Base-by-base conservation (phyloP, 352 stramenopile genomes). In the Globisporangium sylvaticum region DNA sequence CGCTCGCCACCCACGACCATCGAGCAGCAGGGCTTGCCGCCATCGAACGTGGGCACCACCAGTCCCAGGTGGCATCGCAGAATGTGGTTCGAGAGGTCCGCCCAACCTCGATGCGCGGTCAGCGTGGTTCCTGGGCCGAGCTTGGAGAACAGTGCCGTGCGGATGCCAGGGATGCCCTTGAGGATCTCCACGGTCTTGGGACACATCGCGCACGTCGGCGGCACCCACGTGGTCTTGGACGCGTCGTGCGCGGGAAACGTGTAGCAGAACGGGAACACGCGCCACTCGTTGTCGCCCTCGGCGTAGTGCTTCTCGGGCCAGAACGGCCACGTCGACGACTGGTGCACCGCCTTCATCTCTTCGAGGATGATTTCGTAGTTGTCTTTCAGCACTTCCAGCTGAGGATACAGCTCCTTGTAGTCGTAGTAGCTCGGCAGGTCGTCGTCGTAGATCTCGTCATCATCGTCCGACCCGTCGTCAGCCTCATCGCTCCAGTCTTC, bases 241-340 rank as follows among this genome's bases (percentile, higher is more conserved):
- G 77, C 82, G 54, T 97, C 90, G 65, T 83, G 94, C 8, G 90
- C 89, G 12, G 90, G 90, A 64, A 97, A 97, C 8, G 88, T 96
- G 70, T 97, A 95, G 71, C 89, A 92, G 57, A 97, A 94, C 20
- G 90, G 90, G 64, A 97, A 96, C 50, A 97, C 89, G 46, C 81
- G 80, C 87, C 87, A 90, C 62, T 94, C 82, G 67, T 83, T 91
- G 15, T 83, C 79, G 7, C 77, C 75, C 60, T 88, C 75, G 1
- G 74, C 79, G 73, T 95, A 94, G 68, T 95, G 89, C 54, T 95
- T 91, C 73, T 95, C 84, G 6, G 88, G 87, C 89, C 86, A 95
- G 59, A 90, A 91, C 0, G 87, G 84, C 87, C 87, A 95, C 27
- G 80, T 81, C 24, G 80, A 72, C 27, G 74, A 72, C 56, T 83